Percentiles rank a stretch among this genome's conserved stretches.
Conservation (phyloP, 179 eudicot species). For the Beta lomatogona region DNA sequence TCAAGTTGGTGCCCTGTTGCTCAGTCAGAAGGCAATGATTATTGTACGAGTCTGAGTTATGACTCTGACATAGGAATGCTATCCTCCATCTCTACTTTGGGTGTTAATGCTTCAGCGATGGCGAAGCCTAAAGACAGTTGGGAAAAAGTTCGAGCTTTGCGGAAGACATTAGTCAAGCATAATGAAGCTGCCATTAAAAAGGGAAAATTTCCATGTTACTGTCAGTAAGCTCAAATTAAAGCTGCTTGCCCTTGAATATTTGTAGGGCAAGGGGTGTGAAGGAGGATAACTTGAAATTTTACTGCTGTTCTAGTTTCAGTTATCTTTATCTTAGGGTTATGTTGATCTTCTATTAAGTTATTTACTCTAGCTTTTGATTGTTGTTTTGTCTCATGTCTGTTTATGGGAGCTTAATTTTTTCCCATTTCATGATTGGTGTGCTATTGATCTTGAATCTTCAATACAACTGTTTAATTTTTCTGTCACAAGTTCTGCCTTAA, state of each 20-base stretch:
- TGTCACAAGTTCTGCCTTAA: too few species aligned
- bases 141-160: not conserved
- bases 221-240: not conserved
- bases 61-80: not conserved
- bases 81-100: not conserved
- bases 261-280: not conserved
- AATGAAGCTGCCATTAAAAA: constrained; percentile 6
- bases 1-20: not conserved
- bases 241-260: not conserved
- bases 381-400: too few species aligned
- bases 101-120: not conserved
- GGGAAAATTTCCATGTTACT: constrained; percentile 14
- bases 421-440: too few species aligned
- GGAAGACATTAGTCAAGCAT: constrained; percentile 5
- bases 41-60: not conserved
- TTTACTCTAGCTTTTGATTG: too few species aligned
- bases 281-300: not conserved
- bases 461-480: too few species aligned
- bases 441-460: too few species aligned
- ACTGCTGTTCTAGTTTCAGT: too few species aligned
- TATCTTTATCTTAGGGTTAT: too few species aligned
- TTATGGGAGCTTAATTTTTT: too few species aligned
- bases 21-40: not conserved
- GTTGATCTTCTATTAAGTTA: too few species aligned
- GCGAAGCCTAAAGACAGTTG: not conserved